Conservation (phyloP, 495 filamentous ascomycete genomes). For the Lichina pygmaea region DNA sequence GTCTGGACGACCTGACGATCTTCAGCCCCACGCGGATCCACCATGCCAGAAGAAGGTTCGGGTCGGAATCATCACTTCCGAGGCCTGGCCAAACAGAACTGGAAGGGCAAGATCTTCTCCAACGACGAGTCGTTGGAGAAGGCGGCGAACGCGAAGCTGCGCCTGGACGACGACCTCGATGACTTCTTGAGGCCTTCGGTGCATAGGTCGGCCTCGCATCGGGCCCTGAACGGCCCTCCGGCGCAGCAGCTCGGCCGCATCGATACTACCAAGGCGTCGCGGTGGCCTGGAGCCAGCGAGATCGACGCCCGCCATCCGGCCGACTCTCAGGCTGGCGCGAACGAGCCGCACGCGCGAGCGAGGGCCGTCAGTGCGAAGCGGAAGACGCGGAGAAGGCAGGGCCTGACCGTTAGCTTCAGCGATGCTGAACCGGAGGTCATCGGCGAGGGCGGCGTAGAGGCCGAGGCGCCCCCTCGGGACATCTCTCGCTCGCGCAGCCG, state of each 20-base stretch:
- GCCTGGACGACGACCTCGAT: not conserved
- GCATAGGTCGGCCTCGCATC: not conserved
- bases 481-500: conserved; percentile 16
- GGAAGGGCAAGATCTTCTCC: not conserved
- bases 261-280: conserved; percentile 1
- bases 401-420: conserved; percentile 43
- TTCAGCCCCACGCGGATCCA: not conserved
- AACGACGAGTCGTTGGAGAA: not conserved
- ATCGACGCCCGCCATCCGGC: not conserved
- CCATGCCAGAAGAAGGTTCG: not conserved
- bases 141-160: not conserved
- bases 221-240: not conserved
- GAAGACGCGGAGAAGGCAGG: conserved; percentile 22
- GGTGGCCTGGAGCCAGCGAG: not conserved
- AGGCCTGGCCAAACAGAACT: not conserved
- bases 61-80: not conserved
- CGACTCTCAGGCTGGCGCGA: not conserved
- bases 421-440: conserved; percentile 45
- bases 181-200: conserved; percentile 2
- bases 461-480: conserved; percentile 37
- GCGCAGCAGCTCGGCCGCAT: not conserved
- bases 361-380: conserved; percentile 1
- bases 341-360: not conserved
- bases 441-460: conserved; percentile 69
- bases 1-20: not conserved